These are phyloP conservation scores for Botrytis sinoallii DNA, from an alignment of 2,329 filamentous ascomycete species.

Conservation along the genomic window DNA sequence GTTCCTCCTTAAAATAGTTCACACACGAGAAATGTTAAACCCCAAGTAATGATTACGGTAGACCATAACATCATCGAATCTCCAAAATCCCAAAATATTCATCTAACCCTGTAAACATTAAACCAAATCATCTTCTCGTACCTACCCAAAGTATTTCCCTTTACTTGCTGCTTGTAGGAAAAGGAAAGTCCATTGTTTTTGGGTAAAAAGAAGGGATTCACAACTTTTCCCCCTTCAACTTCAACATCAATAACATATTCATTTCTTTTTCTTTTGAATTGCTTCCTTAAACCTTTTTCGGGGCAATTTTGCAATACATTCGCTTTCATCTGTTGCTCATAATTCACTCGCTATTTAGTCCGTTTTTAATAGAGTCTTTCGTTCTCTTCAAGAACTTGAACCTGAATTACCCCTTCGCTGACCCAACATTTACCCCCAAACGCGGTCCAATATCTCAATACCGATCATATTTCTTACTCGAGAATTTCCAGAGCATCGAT, in stretches of 20 bases:
- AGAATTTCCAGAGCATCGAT: not conserved
- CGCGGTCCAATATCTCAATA: not conserved
- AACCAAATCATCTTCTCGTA: not conserved
- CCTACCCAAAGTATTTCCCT: not conserved
- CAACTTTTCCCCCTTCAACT: not conserved
- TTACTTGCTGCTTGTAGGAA: not conserved
- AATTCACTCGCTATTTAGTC: slow-evolving; percentile 1
- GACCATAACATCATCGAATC: not conserved
- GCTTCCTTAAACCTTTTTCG: not conserved
- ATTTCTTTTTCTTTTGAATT: not conserved
- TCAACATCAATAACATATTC: not conserved
- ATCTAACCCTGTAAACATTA: not conserved
- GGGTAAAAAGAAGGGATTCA: slow-evolving; percentile 7
- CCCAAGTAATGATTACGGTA: not conserved
- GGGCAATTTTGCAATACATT: slow-evolving; percentile 1
- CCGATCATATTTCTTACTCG: not conserved
- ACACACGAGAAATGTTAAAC: not conserved
- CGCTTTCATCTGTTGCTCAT: slow-evolving; percentile 4
- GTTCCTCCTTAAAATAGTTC: slow-evolving; percentile 9
- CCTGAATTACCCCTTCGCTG: not conserved
- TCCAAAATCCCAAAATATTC: not conserved
- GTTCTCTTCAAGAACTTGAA: not conserved
- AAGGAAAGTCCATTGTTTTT: slow-evolving; percentile 2
- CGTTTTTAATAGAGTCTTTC: not conserved
- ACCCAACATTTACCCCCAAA: not conserved